Evolutionary conservation across 75 land plant species (phyloP).

Genomic region (Cupressus sempervirens): DNA sequence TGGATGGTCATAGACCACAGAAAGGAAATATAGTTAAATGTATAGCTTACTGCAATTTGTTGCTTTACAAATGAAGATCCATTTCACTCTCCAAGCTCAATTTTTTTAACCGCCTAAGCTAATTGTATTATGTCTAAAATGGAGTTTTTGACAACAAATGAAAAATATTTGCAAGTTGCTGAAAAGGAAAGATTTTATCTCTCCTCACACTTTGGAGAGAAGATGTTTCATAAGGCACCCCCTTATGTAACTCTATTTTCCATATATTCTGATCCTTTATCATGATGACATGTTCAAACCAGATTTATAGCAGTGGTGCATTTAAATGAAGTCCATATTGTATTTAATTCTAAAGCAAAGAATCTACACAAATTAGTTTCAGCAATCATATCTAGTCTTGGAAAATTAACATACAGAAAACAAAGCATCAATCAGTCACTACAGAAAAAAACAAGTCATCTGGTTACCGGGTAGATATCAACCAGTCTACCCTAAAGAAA

Average conservation of each 20-base stretch:
- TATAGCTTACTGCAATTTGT: not conserved
- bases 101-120: not conserved
- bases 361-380: not conserved
- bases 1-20: not conserved
- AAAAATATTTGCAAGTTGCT: not conserved
- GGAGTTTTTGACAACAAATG: not conserved
- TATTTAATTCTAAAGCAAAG: not conserved
- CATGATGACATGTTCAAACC: not conserved
- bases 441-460: not conserved
- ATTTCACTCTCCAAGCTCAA: not conserved
- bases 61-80: not conserved
- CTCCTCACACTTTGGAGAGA: not conserved
- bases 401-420: slow-evolving; percentile 4
- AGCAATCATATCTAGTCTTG: not conserved
- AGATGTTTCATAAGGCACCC: not conserved
- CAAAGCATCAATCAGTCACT: not conserved
- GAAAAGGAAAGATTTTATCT: not conserved
- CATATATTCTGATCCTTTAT: not conserved
- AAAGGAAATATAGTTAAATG: not conserved
- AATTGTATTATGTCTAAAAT: not conserved
- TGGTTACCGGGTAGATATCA: not conserved
- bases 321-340: not conserved
- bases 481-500: not conserved
- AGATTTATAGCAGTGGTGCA: not conserved
- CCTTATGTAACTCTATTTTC: not conserved